Conservation (phyloP, 2,329 filamentous ascomycete species). For the Claviceps citrina region DNA sequence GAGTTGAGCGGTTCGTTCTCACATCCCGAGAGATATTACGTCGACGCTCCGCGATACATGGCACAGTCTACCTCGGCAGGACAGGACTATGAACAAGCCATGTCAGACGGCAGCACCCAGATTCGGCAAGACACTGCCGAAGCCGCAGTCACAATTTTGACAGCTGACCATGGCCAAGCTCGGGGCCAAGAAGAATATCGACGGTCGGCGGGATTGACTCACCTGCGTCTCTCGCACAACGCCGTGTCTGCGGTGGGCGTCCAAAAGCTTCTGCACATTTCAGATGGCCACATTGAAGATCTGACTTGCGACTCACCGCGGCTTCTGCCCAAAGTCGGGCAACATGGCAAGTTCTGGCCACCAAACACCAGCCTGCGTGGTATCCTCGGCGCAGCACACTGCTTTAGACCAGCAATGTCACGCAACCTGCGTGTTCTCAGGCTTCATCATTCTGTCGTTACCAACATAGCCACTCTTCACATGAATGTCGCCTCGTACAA, state of each 20-base stretch:
- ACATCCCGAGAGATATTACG: conserved; percentile 32
- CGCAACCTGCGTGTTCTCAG: conserved; percentile 37
- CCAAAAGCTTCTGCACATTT: conserved; percentile 25
- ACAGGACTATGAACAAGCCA: neutral
- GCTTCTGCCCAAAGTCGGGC: conserved; percentile 12
- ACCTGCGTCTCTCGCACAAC: conserved; percentile 38
- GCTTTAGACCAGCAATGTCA: conserved; percentile 37
- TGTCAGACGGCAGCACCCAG: conserved; percentile 2
- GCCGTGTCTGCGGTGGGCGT: conserved; percentile 29
- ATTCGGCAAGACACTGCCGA: conserved; percentile 17
- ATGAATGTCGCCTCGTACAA: conserved; percentile 22
- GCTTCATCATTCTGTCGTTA: conserved; percentile 46
- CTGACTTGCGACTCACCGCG: conserved; percentile 34
- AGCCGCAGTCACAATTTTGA: conserved; percentile 11
- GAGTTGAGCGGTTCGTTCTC: conserved; percentile 26
- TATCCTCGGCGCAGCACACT: conserved; percentile 28
- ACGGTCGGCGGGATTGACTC: conserved; percentile 27
- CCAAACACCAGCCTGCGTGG: conserved; percentile 23
- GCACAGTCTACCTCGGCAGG: neutral
- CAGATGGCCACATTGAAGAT: conserved; percentile 32
- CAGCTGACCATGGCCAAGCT: conserved; percentile 7
- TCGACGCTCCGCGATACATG: conserved; percentile 28
- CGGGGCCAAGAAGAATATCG: conserved; percentile 9
- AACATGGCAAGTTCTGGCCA: conserved; percentile 12
- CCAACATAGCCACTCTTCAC: conserved; percentile 32